Evolutionary conservation across 1,284 basidiomycete species (phyloP).

Genomic region (Heliocybe sulcata): DNA sequence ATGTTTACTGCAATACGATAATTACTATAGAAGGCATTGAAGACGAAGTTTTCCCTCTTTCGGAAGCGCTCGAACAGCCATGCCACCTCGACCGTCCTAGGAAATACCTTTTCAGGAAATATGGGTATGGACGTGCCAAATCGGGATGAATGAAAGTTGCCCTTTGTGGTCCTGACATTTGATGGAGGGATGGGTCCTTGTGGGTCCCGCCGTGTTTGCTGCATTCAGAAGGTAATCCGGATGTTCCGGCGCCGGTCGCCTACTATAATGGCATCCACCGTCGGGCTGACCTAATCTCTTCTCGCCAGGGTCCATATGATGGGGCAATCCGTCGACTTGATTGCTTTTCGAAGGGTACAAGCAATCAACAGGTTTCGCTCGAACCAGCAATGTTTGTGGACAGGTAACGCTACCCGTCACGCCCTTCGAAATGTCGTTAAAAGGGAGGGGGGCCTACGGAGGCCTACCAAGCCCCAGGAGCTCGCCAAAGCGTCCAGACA

Average conservation of each 20-base stretch:
- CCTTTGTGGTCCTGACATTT: neutral
- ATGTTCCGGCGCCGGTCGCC: neutral
- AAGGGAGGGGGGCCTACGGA: neutral
- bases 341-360: neutral
- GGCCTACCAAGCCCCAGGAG: neutral
- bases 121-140: neutral
- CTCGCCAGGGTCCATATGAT: constrained; percentile 1
- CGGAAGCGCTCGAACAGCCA: neutral
- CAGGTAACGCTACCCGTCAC: neutral
- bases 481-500: neutral
- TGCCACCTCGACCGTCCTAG: neutral
- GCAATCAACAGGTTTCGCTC: constrained; percentile 2
- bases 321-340: neutral
- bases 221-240: constrained; percentile 1
- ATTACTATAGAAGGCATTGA: neutral
- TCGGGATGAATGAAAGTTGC: neutral
- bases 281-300: neutral
- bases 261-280: neutral
- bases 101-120: neutral
- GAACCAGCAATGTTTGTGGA: neutral
- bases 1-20: too few species aligned
- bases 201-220: neutral
- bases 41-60: neutral
- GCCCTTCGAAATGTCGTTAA: neutral
- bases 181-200: neutral